phyloP scores from a whole-genome alignment of 2,329 filamentous ascomycete genomes.

The Pyrenophora teres region DNA sequence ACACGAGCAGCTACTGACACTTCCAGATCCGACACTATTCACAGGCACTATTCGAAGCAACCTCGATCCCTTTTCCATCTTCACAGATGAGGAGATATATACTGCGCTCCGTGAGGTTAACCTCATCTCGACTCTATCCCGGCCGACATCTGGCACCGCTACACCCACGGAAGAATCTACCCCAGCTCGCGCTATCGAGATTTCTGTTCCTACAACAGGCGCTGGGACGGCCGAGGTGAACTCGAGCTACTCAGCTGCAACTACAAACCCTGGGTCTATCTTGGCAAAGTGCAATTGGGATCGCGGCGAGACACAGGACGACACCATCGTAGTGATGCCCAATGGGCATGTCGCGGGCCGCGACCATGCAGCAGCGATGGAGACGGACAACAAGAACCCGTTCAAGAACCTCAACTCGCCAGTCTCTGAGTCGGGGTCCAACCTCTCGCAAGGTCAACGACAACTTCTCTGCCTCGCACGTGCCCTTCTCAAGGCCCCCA shows the following conservation, averaged over 20 bases:
- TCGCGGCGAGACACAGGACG: constrained; percentile 34
- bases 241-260: constrained; percentile 36
- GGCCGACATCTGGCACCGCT: constrained; percentile 34
- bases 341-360: constrained; percentile 38
- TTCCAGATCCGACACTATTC: constrained; percentile 82
- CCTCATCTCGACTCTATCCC: constrained; percentile 65
- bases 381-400: constrained; percentile 85
- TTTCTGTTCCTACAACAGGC: constrained; percentile 38
- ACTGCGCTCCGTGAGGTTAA: constrained; percentile 85
- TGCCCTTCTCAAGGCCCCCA: constrained; percentile 87
- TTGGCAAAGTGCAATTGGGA: constrained; percentile 37
- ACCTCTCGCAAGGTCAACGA: constrained; percentile 93
- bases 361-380: constrained; percentile 28
- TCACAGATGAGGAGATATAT: constrained; percentile 90
- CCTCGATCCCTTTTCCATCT: constrained; percentile 86
- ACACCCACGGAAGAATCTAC: constrained; percentile 26
- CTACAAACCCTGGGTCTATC: constrained; percentile 40
- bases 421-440: constrained; percentile 88
- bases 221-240: constrained; percentile 34
- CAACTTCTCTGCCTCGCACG: constrained; percentile 93
- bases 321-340: constrained; percentile 40
- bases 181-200: constrained; percentile 35
- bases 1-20: constrained; percentile 17
- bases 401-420: constrained; percentile 85
- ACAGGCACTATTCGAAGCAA: constrained; percentile 90